phyloP scores from a whole-genome alignment of 2,329 filamentous ascomycete genomes.

The Fusarium veterinarium region DNA sequence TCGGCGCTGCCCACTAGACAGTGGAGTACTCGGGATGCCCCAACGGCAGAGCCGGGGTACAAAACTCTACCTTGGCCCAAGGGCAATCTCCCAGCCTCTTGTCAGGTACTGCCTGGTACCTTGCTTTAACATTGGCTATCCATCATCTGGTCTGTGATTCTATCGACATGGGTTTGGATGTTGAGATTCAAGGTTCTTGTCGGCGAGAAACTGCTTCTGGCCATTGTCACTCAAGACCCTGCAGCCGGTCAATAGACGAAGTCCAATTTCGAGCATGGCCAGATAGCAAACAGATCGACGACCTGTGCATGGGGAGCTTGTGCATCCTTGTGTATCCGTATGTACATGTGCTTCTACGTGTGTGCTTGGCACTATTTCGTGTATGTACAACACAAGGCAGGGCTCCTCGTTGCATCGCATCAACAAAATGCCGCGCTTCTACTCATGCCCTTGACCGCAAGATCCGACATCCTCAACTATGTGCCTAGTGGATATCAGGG shows the following conservation, averaged over 20 bases:
- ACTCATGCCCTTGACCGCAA: slow-evolving; percentile 24
- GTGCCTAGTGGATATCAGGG: background rate
- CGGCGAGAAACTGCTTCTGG: slow-evolving; percentile 31
- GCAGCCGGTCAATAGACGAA: slow-evolving; percentile 21
- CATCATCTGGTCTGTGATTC: slow-evolving; percentile 30
- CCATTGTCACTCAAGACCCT: slow-evolving; percentile 16
- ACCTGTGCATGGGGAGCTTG: slow-evolving; percentile 23
- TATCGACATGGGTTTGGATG: slow-evolving; percentile 31
- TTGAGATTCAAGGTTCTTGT: slow-evolving; percentile 37
- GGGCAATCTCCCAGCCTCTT: slow-evolving; percentile 43
- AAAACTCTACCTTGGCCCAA: slow-evolving; percentile 35
- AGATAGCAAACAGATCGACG: slow-evolving; percentile 28
- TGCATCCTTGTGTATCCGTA: background rate
- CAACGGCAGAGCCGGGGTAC: slow-evolving; percentile 37
- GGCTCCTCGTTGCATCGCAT: slow-evolving; percentile 18
- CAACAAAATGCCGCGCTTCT: slow-evolving; percentile 29
- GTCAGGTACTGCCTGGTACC: slow-evolving; percentile 30
- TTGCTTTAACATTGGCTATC: slow-evolving; percentile 17
- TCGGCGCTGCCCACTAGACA: slow-evolving; percentile 40
- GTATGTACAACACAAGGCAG: slow-evolving; percentile 4
- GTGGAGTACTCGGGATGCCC: slow-evolving; percentile 33
- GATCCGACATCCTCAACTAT: background rate
- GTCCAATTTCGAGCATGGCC: slow-evolving; percentile 15
- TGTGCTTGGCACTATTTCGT: slow-evolving; percentile 9
- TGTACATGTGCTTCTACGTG: slow-evolving; percentile 7